A percentile compares a stretch with the other conserved stretches of the same genome.
phyloP scores from a whole-genome alignment of 352 stramenopile genomes.

The Vaucheria bursata region DNA sequence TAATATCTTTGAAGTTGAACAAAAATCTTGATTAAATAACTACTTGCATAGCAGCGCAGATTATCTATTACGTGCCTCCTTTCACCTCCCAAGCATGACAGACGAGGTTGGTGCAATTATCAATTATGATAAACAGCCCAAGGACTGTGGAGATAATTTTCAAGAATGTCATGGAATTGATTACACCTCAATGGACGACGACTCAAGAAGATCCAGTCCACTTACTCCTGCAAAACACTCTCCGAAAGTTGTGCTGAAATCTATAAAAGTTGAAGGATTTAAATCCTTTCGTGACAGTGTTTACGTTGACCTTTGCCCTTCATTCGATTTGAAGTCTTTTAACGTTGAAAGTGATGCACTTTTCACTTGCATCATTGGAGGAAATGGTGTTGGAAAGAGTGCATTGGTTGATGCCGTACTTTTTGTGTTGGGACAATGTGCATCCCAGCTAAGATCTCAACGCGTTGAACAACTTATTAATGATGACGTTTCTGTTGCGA shows the following conservation, averaged over 20 bases:
- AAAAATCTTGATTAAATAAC: no score
- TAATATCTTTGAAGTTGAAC: no score
- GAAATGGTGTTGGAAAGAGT: conserved; percentile 5
- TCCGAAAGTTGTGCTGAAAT: background rate
- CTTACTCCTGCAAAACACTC: background rate
- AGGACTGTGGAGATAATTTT: no score
- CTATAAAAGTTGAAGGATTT: background rate
- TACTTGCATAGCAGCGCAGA: no score
- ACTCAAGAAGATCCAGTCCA: no score
- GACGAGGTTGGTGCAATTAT: no score
- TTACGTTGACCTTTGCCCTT: background rate
- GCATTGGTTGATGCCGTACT: background rate
- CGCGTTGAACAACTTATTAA: background rate
- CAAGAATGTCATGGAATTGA: no score
- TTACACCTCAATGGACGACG: no score
- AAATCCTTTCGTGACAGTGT: conserved; percentile 1
- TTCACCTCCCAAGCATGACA: no score
- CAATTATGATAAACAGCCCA: no score
- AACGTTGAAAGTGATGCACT: background rate
- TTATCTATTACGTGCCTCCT: no score
- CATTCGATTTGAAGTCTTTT: background rate
- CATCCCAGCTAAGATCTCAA: background rate
- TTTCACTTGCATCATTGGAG: background rate
- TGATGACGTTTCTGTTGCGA: background rate
- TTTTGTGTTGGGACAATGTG: background rate